Conservation (phyloP, 306 rosid species). For the Aeschynomene evenia region DNA sequence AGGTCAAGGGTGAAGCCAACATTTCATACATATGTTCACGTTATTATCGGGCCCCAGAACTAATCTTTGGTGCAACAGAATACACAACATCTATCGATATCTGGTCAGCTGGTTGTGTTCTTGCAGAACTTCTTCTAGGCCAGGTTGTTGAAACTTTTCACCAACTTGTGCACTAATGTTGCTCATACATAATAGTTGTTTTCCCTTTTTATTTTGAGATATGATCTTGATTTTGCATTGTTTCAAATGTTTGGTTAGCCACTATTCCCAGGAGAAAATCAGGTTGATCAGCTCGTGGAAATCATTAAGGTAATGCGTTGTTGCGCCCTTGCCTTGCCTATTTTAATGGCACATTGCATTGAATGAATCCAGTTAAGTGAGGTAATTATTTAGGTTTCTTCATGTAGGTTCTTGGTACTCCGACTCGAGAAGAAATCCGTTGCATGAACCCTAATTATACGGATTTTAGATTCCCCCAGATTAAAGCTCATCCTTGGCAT, state of each 20-base stretch:
- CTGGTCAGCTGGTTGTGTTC: constrained; percentile 99
- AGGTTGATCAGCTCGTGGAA: constrained; percentile 95
- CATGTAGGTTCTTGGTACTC: constrained; percentile 93
- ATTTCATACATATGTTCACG: constrained; percentile 95
- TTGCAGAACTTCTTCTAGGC: constrained; percentile 94
- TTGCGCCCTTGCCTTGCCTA: constrained; percentile 32
- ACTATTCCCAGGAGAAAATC: constrained; percentile 91
- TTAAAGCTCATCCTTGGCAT: constrained; percentile 99
- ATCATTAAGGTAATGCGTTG: constrained; percentile 90
- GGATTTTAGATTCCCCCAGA: constrained; percentile 92
- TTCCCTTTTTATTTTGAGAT: background rate
- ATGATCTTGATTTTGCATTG: constrained; percentile 25
- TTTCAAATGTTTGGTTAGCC: constrained; percentile 65
- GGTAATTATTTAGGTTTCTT: constrained; percentile 22
- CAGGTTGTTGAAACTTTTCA: constrained; percentile 54
- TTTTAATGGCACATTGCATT: constrained; percentile 25
- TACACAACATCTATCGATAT: constrained; percentile 86
- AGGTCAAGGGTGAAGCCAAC: constrained; percentile 90
- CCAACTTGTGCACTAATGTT: constrained; percentile 17
- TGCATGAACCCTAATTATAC: constrained; percentile 96
- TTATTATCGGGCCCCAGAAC: constrained; percentile 97
- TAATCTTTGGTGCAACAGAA: constrained; percentile 95
- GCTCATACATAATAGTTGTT: constrained; percentile 13
- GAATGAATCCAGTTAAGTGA: background rate
- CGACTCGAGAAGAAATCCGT: constrained; percentile 95